Evolutionary conservation across 2,329 filamentous ascomycete species (phyloP).

Genomic region (Colletotrichum sp.): DNA sequence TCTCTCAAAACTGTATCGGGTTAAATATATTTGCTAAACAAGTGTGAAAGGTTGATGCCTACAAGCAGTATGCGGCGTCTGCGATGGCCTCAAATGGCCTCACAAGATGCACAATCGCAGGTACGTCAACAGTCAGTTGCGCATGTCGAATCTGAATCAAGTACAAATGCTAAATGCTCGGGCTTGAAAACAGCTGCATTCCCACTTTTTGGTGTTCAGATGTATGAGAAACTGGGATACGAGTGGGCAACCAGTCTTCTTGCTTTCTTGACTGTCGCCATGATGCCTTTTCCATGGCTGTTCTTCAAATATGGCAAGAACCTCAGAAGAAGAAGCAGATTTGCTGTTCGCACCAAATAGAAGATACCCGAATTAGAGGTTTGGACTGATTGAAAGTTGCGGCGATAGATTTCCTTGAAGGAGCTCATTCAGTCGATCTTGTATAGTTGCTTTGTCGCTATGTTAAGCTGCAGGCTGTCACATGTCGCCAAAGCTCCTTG

Average conservation of each 20-base stretch:
- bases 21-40: background rate
- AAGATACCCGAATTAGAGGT: background rate
- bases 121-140: constrained; percentile 38
- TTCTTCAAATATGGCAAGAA: constrained; percentile 66
- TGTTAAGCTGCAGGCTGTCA: background rate
- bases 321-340: constrained; percentile 59
- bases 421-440: background rate
- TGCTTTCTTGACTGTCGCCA: constrained; percentile 63
- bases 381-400: background rate
- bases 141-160: too few relatives aligned
- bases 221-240: constrained; percentile 73
- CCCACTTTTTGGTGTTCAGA: constrained; percentile 74
- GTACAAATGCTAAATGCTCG: background rate
- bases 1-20: background rate
- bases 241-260: constrained; percentile 71
- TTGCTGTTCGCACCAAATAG: constrained; percentile 36
- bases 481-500: background rate
- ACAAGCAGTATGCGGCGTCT: constrained; percentile 76
- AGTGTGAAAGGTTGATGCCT: constrained; percentile 68
- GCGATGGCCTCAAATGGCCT: constrained; percentile 86
- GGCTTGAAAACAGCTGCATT: constrained; percentile 64
- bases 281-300: constrained; percentile 68
- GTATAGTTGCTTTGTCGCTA: background rate
- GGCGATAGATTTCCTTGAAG: background rate
- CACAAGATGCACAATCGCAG: constrained; percentile 75